Evolutionary conservation across 495 filamentous ascomycete species (phyloP).

Genomic region (Podospora pseudocomata): DNA sequence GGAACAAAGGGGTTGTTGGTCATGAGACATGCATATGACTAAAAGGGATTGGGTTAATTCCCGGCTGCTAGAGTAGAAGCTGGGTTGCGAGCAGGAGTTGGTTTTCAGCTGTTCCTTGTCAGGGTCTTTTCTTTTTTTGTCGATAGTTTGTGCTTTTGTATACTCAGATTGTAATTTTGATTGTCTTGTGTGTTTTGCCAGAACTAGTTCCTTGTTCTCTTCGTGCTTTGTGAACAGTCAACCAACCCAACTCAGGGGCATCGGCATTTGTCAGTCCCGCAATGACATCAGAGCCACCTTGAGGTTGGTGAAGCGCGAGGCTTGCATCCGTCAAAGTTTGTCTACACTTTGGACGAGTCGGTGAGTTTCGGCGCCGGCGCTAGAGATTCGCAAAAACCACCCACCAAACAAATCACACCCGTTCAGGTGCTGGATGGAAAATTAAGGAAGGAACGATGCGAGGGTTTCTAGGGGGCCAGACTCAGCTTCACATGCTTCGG

Average conservation of each 20-base stretch:
- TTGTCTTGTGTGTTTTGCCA: neutral
- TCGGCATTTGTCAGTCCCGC: too few relatives aligned
- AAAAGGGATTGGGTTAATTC: neutral
- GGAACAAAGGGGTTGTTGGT: neutral
- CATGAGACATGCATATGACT: neutral
- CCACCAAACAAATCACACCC: too few relatives aligned
- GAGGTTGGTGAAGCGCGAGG: neutral
- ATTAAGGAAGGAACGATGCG: neutral
- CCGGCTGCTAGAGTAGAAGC: neutral
- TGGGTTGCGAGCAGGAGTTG: neutral
- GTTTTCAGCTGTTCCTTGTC: neutral
- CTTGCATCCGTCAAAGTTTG: neutral
- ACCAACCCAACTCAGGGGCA: too few relatives aligned
- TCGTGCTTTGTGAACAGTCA: neutral
- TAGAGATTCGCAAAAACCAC: neutral
- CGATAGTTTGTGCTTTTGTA: neutral
- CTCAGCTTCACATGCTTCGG: neutral
- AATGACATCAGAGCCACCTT: neutral
- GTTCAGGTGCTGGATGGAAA: too few relatives aligned
- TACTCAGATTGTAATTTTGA: neutral
- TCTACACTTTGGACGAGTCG: neutral
- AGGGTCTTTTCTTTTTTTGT: neutral
- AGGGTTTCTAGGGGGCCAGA: neutral
- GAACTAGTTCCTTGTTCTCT: neutral
- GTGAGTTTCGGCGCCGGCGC: neutral